phyloP scores from a whole-genome alignment of 2,329 filamentous ascomycete species.

The Colletotrichum cordylinicola region DNA sequence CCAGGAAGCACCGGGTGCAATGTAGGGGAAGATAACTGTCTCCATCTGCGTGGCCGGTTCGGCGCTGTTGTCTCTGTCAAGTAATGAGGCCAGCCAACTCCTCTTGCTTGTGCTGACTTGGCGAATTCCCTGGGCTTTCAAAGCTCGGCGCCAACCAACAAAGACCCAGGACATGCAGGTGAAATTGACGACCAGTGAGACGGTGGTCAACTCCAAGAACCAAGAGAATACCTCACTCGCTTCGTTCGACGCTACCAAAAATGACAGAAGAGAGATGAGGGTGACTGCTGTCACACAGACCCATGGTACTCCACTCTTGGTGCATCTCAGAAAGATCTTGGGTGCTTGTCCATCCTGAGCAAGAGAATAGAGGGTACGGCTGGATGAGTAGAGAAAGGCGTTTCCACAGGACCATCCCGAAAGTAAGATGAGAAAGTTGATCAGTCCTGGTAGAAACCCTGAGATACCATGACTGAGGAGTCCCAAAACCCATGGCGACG shows the following conservation, averaged over 20 bases:
- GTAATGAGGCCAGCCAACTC: neutral
- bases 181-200: constrained; percentile 66
- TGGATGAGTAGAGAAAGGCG: constrained; percentile 57
- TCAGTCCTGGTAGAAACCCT: constrained; percentile 56
- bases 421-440: constrained; percentile 52
- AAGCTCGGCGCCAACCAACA: constrained; percentile 55
- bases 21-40: constrained; percentile 52
- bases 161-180: constrained; percentile 49
- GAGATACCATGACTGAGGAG: constrained; percentile 60
- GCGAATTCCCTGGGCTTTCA: constrained; percentile 56
- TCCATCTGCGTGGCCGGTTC: neutral
- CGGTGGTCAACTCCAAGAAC: constrained; percentile 60
- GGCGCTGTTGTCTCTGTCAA: neutral
- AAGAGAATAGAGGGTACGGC: constrained; percentile 55
- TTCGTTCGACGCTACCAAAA: constrained; percentile 41
- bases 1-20: constrained; percentile 56
- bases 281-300: constrained; percentile 36
- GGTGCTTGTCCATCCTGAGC: constrained; percentile 56
- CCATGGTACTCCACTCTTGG: constrained; percentile 50
- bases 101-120: neutral
- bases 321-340: constrained; percentile 43
- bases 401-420: constrained; percentile 49
- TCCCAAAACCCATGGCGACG: constrained; percentile 57
- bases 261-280: constrained; percentile 38
- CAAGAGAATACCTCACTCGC: constrained; percentile 44